phyloP scores from a whole-genome alignment of 2,329 filamentous ascomycete genomes.

The Colletotrichum endophyticum region DNA sequence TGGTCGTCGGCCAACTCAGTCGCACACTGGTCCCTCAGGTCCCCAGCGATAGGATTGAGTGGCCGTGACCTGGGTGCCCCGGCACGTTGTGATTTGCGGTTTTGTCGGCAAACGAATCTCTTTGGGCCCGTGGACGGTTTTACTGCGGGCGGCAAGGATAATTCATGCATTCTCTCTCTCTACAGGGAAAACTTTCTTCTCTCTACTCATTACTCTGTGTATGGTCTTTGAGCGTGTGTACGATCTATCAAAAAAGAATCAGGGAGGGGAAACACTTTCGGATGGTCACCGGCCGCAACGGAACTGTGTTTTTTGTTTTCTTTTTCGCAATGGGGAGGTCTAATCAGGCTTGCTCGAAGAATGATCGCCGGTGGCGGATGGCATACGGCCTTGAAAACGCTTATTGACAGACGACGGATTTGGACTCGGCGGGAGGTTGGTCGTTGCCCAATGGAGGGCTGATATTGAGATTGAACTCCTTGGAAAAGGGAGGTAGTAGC shows the following conservation, averaged over 20 bases:
- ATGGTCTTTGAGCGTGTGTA: conserved; percentile 25
- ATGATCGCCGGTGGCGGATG: conserved; percentile 17
- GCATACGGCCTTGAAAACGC: conserved; percentile 21
- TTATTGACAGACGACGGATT: conserved; percentile 12
- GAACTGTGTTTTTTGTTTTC: conserved; percentile 24
- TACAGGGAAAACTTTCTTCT: conserved; percentile 16
- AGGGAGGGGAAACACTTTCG: conserved; percentile 23
- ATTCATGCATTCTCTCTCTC: conserved; percentile 17
- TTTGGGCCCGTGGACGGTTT: conserved; percentile 16
- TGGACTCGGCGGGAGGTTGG: conserved; percentile 17
- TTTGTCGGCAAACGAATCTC: conserved; percentile 23
- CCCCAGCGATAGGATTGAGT: background rate
- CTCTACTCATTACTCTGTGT: conserved; percentile 23
- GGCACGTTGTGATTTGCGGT: background rate
- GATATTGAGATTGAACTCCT: conserved; percentile 23
- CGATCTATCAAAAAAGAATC: conserved; percentile 23
- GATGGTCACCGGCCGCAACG: conserved; percentile 21
- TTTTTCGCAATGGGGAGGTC: conserved; percentile 20
- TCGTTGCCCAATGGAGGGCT: conserved; percentile 21
- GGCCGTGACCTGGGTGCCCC: background rate
- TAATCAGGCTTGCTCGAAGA: conserved; percentile 18
- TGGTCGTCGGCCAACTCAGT: conserved; percentile 22
- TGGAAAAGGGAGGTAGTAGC: conserved; percentile 20
- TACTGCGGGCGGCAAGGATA: conserved; percentile 18
- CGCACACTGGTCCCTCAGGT: background rate